Evolutionary conservation across 2,329 filamentous ascomycete species (phyloP), one percentile per base, ranked within the genome.

Genomic region (Fusarium guadeloupense): DNA sequence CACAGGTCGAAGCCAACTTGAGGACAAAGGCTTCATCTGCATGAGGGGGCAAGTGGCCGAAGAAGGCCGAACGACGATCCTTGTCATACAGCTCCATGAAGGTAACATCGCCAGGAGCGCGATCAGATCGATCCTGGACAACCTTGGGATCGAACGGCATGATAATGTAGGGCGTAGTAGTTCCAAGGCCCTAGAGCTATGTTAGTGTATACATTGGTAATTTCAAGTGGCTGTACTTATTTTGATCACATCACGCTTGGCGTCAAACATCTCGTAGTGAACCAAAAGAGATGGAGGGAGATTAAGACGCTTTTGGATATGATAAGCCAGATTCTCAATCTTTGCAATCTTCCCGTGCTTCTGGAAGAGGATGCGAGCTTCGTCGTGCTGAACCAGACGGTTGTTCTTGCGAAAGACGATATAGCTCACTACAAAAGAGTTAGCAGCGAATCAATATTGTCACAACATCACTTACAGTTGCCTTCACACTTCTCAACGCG

Each of bases 401-500:
- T 77, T 77, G 39, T 66, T 67, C 20, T 47, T 50, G 16, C 72
- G 77, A 59, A 77, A 80, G 17, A 86, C 75, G 13, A 83, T 73
- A 60, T 81, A 86, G 5, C 76, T 75, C 6, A 81, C 83, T 86
- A 9, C 7, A 14, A 42, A 1, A 45, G 23, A 33, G 34, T 77
- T 33, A 77, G 70, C 14, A 54, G 4, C 30, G 12, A 48, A 12
- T 44, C 10, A 54, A 12, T 31, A 38, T 14, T 8, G 6, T 9
- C 25, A 16, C 5, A 16, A 40, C 13, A 5, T 4, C 73, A 59
- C 83, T 76, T 72, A 85, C 86, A 78, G 64, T 86, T 84, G 21
- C 83, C 85, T 61, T 83, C 82, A 17, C 84, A 84, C 72, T 79
- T 83, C 74, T 89, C 86, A 17, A 80, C 83, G 16, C 87, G 84